Base-by-base conservation (phyloP, 352 stramenopile genomes). In the Phytopythium boreale region DNA sequence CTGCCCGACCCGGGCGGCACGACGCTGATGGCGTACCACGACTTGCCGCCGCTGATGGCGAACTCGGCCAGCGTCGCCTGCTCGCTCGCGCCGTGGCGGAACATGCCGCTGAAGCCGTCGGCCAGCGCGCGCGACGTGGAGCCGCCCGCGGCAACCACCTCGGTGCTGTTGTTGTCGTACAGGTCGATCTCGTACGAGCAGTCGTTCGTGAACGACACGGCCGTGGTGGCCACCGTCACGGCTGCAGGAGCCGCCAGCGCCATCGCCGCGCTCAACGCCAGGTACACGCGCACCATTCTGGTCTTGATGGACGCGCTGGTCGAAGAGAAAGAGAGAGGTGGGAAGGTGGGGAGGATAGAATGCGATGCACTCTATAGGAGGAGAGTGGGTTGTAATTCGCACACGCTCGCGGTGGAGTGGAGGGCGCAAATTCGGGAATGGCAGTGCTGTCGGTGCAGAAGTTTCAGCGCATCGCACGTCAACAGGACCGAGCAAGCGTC, bases 21-120 rank as follows among this genome's bases (percentile, higher is more conserved):
- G n/a, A 69, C 66, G 53, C 76, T 84, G 64, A 89, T 74, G 50
- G 82, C 74, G 69, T 86, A 89, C 80, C 80, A 89, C 26, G 71
- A 57, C 60, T 77, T 84, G 37, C 59, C 66, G 31, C 71, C 76
- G 29, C 60, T 69, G 53, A 87, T 53, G 19, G 76, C 66, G 56
- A 89, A 86, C 61, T 89, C 67, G 43, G 75, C 80, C 56, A 89
- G 53, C 22, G 76, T 90, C 11, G 81, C 81, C 27, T 87, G 67
- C 10, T 68, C 55, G 57, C 47, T 59, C 20, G 31, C 55, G 56
- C 77, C 76, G 58, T 89, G 75, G 58, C 82, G 82, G 64, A 89
- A 91, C 79, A 91, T 88, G 65, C 75, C 77, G 51, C 70, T 76
- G 49, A 78, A 88, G 50, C 75, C 77, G 36, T 68, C 61, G 15